Evolutionary conservation across 2,329 filamentous ascomycete species (phyloP), one percentile per base, ranked within the genome.

Genomic region (Botrytis deweyae): DNA sequence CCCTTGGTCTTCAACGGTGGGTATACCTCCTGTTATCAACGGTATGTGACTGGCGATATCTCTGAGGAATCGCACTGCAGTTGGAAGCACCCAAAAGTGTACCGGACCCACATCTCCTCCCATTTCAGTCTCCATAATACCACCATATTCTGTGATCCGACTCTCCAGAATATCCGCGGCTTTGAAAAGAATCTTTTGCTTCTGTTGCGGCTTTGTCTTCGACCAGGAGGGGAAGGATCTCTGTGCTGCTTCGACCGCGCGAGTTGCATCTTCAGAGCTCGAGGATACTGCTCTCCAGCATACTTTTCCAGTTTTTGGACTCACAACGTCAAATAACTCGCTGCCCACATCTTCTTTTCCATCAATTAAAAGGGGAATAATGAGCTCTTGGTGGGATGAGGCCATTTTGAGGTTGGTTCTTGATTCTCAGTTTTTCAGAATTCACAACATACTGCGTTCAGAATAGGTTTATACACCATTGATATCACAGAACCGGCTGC

Each of bases 41-140:
- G 70, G 46, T 9, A 66, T 72, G 6, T 46, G 68, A 29, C 29
- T 62, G 9, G 68, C 68, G 20, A 63, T 63, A 63, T 71, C 68
- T 71, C 68, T 38, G 4, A 71, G 42, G 18, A 55, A 29, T 38
- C 7, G 7, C 7, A 71, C 42, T 9, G 20, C 22, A 42, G 12
- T 38, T 36, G 68, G 68, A 40, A 71, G 55, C 9, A 63, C 29
- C 40, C 55, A 70, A 1, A 12, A n/a, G 16, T 49, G 38, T 44
- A 70, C 40, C 4, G 68, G 38, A 4, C 40, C 29, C 2, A 25
- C 18, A 8, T 14, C 40, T 33, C 58, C 58, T n/a, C 68, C 58
- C 38, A 62, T 62, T 36, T 62, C 68, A 1, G 29, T 70, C 20
- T 70, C 18, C 68, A 70, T 70, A 25, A 61, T 61, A n/a, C 20